These are phyloP conservation scores for Waltiozyma sp. DNA, from an alignment of 1,139 yeast species.

Conservation along the genomic window DNA sequence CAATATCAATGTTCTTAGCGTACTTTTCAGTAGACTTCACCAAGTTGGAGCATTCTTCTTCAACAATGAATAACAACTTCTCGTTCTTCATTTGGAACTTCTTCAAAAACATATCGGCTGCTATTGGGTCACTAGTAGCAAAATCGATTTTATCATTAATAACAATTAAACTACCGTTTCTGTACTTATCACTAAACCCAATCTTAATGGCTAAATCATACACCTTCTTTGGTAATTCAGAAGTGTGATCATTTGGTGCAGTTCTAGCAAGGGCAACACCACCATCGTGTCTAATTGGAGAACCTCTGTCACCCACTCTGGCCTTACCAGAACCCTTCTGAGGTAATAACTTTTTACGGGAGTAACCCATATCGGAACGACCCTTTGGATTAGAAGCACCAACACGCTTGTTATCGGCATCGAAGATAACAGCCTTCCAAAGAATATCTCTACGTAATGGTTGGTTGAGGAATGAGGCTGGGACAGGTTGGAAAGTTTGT, in stretches of 20 bases:
- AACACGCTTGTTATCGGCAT: constrained; percentile 80
- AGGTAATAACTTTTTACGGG: constrained; percentile 70
- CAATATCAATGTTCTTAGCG: constrained; percentile 47
- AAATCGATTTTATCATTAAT: constrained; percentile 41
- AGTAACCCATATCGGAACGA: constrained; percentile 78
- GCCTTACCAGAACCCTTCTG: constrained; percentile 96
- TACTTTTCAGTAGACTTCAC: constrained; percentile 27
- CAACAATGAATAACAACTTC: constrained; percentile 52
- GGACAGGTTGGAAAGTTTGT: constrained; percentile 60
- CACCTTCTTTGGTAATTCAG: constrained; percentile 66
- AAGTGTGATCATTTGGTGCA: constrained; percentile 85
- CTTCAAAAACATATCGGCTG: constrained; percentile 34
- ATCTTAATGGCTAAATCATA: constrained; percentile 68
- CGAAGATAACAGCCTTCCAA: constrained; percentile 91
- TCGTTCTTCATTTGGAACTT: constrained; percentile 42
- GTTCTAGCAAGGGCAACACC: constrained; percentile 82
- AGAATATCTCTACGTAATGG: constrained; percentile 84
- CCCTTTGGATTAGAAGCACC: constrained; percentile 83
- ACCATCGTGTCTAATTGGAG: constrained; percentile 86
- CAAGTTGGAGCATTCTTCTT: constrained; percentile 22
- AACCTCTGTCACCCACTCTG: constrained; percentile 91
- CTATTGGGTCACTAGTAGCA: constrained; percentile 16
- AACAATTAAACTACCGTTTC: constrained; percentile 58
- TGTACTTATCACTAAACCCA: constrained; percentile 75
- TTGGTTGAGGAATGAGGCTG: constrained; percentile 51